These are phyloP conservation scores for Lithohypha guttulata DNA, from an alignment of 2,329 filamentous ascomycete genomes.

Conservation along the genomic window DNA sequence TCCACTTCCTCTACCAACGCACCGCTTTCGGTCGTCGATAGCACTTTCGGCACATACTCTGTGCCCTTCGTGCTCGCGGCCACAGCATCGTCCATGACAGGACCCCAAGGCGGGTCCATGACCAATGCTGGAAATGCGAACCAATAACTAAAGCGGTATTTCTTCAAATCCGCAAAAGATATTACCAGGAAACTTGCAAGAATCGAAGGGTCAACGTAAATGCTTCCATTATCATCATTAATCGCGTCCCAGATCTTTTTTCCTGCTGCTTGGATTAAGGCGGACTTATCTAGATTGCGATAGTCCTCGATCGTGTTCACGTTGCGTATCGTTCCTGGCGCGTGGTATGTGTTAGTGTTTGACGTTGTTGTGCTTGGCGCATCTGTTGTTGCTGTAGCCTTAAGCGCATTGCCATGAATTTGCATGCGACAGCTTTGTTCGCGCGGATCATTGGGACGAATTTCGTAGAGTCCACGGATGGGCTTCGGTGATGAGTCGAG, in stretches of 20 bases:
- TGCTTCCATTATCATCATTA: slow-evolving; percentile 86
- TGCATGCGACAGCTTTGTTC: slow-evolving; percentile 80
- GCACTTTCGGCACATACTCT: slow-evolving; percentile 23
- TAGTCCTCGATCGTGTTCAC: slow-evolving; percentile 95
- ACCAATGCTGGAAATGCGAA: slow-evolving; percentile 92
- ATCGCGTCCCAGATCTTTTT: slow-evolving; percentile 96
- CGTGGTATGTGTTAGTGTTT: slow-evolving; percentile 51
- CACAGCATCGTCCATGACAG: slow-evolving; percentile 31
- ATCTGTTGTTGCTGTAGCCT: slow-evolving; percentile 68
- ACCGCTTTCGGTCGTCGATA: slow-evolving; percentile 62
- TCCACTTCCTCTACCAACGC: slow-evolving; percentile 71
- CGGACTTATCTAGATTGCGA: slow-evolving; percentile 66
- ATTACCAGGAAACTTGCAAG: slow-evolving; percentile 81
- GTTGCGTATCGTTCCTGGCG: slow-evolving; percentile 90
- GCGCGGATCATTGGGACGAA: slow-evolving; percentile 58
- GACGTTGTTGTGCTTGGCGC: slow-evolving; percentile 51
- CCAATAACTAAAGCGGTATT: slow-evolving; percentile 96
- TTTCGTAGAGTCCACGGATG: slow-evolving; percentile 80
- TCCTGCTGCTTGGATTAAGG: slow-evolving; percentile 67
- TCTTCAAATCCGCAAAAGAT: slow-evolving; percentile 92
- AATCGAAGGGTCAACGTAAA: slow-evolving; percentile 87
- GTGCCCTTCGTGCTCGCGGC: no score
- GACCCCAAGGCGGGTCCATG: slow-evolving; percentile 73
- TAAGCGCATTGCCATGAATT: slow-evolving; percentile 74
- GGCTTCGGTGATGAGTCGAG: slow-evolving; percentile 86